Conservation (phyloP, 2,329 filamentous ascomycete genomes). For the Zymoseptoria ardabiliae region DNA sequence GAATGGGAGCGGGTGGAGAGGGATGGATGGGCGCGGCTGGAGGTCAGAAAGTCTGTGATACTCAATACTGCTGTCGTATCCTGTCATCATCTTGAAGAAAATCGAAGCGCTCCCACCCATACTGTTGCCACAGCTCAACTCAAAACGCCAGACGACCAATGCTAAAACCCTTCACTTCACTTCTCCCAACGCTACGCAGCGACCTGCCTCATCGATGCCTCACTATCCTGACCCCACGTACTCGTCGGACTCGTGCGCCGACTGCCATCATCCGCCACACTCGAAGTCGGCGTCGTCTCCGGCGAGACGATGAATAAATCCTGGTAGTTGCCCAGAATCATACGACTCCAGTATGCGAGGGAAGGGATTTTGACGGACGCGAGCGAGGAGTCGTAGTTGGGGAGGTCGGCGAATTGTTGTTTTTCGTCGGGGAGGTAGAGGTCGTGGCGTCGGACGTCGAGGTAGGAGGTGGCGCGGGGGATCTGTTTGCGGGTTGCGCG, state of each 20-base stretch:
- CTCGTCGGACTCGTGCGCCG: slow-evolving; percentile 24
- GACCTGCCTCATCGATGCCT: slow-evolving; percentile 4
- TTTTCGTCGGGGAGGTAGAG: slow-evolving; percentile 37
- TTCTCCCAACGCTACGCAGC: not conserved
- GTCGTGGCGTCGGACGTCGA: slow-evolving; percentile 42
- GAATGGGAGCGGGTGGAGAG: too few species aligned
- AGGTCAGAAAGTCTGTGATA: not conserved
- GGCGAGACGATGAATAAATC: slow-evolving; percentile 45
- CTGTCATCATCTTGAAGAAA: not conserved
- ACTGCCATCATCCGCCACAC: slow-evolving; percentile 25
- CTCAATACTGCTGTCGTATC: not conserved
- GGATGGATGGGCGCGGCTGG: too few species aligned
- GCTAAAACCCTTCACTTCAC: not conserved
- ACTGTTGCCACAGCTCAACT: not conserved
- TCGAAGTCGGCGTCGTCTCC: slow-evolving; percentile 32
- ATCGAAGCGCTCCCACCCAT: not conserved
- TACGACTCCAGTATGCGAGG: slow-evolving; percentile 39
- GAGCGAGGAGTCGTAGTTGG: slow-evolving; percentile 40
- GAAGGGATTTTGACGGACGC: slow-evolving; percentile 42
- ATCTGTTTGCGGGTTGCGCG: slow-evolving; percentile 42
- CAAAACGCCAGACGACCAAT: slow-evolving; percentile 1
- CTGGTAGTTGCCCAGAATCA: slow-evolving; percentile 40
- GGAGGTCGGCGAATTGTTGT: slow-evolving; percentile 26
- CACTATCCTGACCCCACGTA: slow-evolving; percentile 21
- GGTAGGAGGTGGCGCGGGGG: slow-evolving; percentile 38